Conservation (phyloP, 345 rosid genomes). For the Euphorbia pulcherrima region DNA sequence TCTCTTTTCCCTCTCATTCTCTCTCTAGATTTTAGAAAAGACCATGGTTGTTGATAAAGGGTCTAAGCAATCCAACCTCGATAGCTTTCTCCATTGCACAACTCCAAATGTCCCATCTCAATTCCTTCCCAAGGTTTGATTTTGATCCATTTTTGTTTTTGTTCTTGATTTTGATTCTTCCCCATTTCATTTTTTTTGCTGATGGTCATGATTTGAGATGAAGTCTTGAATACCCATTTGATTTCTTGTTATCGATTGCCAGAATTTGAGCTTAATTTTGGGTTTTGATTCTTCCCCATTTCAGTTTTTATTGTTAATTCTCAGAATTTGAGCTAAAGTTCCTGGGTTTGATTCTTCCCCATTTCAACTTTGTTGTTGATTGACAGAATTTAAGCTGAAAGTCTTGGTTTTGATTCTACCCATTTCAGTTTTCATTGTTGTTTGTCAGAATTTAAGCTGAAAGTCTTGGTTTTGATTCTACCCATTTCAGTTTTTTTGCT, state of each 20-base stretch:
- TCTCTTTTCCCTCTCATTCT: conserved; percentile 11
- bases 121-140: conserved; percentile 70
- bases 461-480: neutral
- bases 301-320: no score
- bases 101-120: conserved; percentile 80
- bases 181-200: neutral
- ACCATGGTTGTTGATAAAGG: conserved; percentile 64
- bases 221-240: no score
- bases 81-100: conserved; percentile 70
- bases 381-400: neutral
- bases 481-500: conserved; percentile 15
- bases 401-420: no score
- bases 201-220: neutral
- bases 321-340: neutral
- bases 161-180: conserved; percentile 8
- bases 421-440: no score
- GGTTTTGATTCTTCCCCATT: no score
- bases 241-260: no score
- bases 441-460: no score
- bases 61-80: conserved; percentile 76
- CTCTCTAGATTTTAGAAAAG: neutral
- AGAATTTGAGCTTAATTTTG: no score
- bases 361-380: no score
- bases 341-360: no score
- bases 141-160: conserved; percentile 10